These are phyloP conservation scores for Williopsis jadinii DNA, from an alignment of 1,139 yeast genomes.

Conservation along the genomic window DNA sequence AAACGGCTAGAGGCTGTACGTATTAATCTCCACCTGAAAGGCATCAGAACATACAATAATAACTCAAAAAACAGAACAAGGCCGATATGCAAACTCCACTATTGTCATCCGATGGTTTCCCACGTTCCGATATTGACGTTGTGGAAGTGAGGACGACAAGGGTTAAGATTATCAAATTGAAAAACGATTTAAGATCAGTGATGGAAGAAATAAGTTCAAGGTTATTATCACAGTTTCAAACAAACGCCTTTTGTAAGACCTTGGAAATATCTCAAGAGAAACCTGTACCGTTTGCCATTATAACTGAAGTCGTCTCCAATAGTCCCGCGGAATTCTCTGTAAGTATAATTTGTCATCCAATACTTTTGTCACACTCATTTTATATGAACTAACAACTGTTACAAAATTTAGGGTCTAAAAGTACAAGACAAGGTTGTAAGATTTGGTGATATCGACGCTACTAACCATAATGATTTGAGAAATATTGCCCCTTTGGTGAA, in stretches of 20 bases:
- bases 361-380: no score
- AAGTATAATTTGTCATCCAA: no score
- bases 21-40: not conserved
- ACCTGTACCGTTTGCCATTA: slow-evolving; percentile 47
- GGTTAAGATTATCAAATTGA: slow-evolving; percentile 54
- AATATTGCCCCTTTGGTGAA: slow-evolving; percentile 30
- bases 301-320: slow-evolving; percentile 37
- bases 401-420: slow-evolving; percentile 24
- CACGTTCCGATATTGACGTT: slow-evolving; percentile 79
- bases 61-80: slow-evolving; percentile 11
- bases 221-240: slow-evolving; percentile 36
- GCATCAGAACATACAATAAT: not conserved
- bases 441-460: slow-evolving; percentile 47
- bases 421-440: slow-evolving; percentile 41
- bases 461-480: slow-evolving; percentile 15
- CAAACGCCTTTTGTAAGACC: not conserved
- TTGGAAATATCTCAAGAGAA: not conserved
- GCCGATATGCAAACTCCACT: slow-evolving; percentile 59
- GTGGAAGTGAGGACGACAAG: slow-evolving; percentile 55
- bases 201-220: slow-evolving; percentile 41
- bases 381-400: slow-evolving; percentile 3
- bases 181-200: slow-evolving; percentile 58
- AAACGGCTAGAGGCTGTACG: slow-evolving; percentile 6
- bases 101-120: slow-evolving; percentile 71
- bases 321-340: slow-evolving; percentile 37